Conservation (phyloP, 179 eudicot species). For the Monotropa hypopitys region DNA sequence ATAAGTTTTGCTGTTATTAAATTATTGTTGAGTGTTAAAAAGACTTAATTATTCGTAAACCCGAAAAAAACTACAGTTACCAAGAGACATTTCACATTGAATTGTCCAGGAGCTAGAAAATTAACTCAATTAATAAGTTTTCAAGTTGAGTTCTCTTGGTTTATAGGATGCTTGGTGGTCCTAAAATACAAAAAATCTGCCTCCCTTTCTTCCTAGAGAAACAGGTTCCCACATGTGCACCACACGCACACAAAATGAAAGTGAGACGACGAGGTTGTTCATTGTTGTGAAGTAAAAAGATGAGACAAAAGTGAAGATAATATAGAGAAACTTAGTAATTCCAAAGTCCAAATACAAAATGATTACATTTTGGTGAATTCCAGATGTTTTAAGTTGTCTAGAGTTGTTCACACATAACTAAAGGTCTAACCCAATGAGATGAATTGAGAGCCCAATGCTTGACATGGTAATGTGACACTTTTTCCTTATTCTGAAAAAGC, state of each 20-base stretch:
- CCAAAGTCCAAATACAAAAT: not conserved
- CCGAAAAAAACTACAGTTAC: not conserved
- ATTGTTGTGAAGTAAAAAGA: too few relatives aligned
- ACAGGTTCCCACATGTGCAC: too few relatives aligned
- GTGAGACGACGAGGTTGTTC: too few relatives aligned
- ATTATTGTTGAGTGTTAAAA: not conserved
- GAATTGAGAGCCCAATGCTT: not conserved
- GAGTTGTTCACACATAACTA: not conserved
- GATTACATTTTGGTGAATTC: not conserved
- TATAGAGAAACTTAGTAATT: not conserved
- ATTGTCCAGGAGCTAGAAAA: not conserved
- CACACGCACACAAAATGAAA: too few relatives aligned
- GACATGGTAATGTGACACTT: not conserved
- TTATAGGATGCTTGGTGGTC: too few relatives aligned
- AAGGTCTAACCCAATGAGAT: not conserved
- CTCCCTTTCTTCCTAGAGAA: too few relatives aligned
- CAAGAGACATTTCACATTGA: not conserved
- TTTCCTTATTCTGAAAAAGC: not conserved
- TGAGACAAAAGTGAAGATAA: too few relatives aligned
- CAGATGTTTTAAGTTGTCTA: not conserved
- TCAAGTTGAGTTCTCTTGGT: not conserved
- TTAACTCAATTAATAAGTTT: not conserved
- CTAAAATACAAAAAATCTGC: too few relatives aligned
- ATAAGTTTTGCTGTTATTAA: too few relatives aligned
- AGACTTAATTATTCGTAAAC: not conserved